Percentiles rank a stretch among this genome's conserved stretches.
phyloP scores from a whole-genome alignment of 2,329 filamentous ascomycete species.

The Exophiala sideris region DNA sequence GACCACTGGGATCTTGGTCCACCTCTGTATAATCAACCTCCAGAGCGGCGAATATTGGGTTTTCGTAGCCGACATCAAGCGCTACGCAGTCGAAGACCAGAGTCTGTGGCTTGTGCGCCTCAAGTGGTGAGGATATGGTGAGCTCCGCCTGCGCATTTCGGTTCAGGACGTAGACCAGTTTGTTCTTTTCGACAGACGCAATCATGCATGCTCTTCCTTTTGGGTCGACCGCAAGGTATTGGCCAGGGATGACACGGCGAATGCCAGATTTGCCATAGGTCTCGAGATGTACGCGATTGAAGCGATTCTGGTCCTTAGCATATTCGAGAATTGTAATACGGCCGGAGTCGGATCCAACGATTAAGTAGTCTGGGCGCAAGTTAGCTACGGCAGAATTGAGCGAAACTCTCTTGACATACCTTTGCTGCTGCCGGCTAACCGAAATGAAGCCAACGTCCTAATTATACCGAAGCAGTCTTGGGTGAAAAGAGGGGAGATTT shows the following conservation, averaged over 20 bases:
- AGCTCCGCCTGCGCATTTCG: constrained; percentile 91
- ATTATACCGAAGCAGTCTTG: constrained; percentile 98
- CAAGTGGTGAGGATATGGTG: constrained; percentile 93
- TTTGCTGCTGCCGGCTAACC: constrained; percentile 90
- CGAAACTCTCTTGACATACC: constrained; percentile 53
- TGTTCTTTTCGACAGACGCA: constrained; percentile 96
- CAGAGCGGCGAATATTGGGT: constrained; percentile 91
- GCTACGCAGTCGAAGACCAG: constrained; percentile 84
- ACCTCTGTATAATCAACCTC: constrained; percentile 90
- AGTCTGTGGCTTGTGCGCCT: constrained; percentile 90
- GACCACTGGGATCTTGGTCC: constrained; percentile 84
- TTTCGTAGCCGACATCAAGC: constrained; percentile 93
- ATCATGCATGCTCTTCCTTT: constrained; percentile 94
- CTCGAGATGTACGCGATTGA: constrained; percentile 87
- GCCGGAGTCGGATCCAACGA: constrained; percentile 91
- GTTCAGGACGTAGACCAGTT: constrained; percentile 97
- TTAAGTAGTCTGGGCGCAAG: constrained; percentile 74
- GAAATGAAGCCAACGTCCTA: constrained; percentile 79
- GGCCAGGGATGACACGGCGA: constrained; percentile 86
- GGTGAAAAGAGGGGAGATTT: constrained; percentile 78
- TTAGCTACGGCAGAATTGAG: constrained; percentile 7
- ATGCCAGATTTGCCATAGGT: constrained; percentile 98
- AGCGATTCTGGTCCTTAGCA: constrained; percentile 76
- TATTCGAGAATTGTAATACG: constrained; percentile 94
- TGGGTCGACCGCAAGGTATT: constrained; percentile 93